Conservation (phyloP, 2,329 filamentous ascomycete species). For the Phoma sp. region DNA sequence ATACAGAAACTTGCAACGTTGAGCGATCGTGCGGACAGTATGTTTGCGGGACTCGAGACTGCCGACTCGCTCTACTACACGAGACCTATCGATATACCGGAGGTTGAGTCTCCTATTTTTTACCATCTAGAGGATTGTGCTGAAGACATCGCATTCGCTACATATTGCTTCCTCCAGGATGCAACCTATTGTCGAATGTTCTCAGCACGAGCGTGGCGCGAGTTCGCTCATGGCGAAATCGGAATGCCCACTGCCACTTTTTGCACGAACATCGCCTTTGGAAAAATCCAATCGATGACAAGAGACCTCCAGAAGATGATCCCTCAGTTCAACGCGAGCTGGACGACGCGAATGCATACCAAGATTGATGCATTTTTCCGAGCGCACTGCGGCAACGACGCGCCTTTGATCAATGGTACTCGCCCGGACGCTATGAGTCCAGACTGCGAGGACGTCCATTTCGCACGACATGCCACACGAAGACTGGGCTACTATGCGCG, state of each 20-base stretch:
- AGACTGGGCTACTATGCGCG: slow-evolving; percentile 3
- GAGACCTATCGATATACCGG: neutral
- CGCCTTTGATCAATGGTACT: neutral
- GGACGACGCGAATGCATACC: neutral
- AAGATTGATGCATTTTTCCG: slow-evolving; percentile 3
- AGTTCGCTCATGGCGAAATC: slow-evolving; percentile 38
- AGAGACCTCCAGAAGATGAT: neutral
- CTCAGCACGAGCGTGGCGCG: slow-evolving; percentile 39
- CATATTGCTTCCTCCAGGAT: slow-evolving; percentile 43
- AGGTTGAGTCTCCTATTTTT: neutral
- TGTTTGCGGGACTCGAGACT: slow-evolving; percentile 2
- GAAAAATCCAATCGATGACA: neutral
- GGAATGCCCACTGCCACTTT: slow-evolving; percentile 44
- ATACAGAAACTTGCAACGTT: neutral
- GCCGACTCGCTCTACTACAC: slow-evolving; percentile 6
- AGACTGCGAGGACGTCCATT: neutral
- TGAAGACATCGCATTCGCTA: slow-evolving; percentile 22
- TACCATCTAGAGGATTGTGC: slow-evolving; percentile 17
- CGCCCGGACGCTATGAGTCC: neutral
- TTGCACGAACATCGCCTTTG: slow-evolving; percentile 42
- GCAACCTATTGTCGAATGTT: slow-evolving; percentile 37
- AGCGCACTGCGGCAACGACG: neutral
- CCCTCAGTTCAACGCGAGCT: neutral
- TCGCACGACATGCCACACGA: slow-evolving; percentile 1
- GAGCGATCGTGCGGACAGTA: neutral